phyloP scores from a whole-genome alignment of 495 filamentous ascomycete genomes.

The Hypoxylon fuscum region DNA sequence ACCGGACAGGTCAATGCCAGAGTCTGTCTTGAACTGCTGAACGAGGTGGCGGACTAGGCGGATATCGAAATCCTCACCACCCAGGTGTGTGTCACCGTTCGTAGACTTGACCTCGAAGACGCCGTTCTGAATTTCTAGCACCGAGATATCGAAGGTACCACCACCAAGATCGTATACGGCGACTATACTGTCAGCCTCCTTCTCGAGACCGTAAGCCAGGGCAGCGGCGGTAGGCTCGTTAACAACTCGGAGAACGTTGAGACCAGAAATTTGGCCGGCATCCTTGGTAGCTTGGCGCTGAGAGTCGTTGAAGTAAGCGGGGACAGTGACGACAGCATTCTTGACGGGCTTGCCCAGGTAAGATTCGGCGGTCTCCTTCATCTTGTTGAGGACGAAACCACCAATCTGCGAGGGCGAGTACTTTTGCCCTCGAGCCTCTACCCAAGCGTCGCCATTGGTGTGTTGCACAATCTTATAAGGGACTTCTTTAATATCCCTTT shows the following conservation, averaged over 20 bases:
- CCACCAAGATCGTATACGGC: slow-evolving; percentile 98
- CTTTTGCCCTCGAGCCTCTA: slow-evolving; percentile 93
- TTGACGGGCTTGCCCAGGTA: slow-evolving; percentile 89
- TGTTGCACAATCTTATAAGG: slow-evolving; percentile 99
- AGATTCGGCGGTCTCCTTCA: slow-evolving; percentile 97
- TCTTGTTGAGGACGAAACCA: slow-evolving; percentile 96
- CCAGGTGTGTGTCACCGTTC: slow-evolving; percentile 97
- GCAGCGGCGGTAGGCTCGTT: slow-evolving; percentile 97
- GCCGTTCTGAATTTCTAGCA: slow-evolving; percentile 96
- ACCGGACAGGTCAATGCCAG: slow-evolving; percentile 85
- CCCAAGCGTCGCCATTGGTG: slow-evolving; percentile 97
- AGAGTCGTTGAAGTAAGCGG: slow-evolving; percentile 98
- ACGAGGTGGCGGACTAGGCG: slow-evolving; percentile 93
- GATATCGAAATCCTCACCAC: slow-evolving; percentile 99
- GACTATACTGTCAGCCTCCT: slow-evolving; percentile 88
- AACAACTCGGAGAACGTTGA: slow-evolving; percentile 95
- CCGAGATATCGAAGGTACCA: slow-evolving; percentile 98
- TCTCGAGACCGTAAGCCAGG: slow-evolving; percentile 94
- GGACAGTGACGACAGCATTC: slow-evolving; percentile 96
- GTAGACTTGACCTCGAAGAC: slow-evolving; percentile 99
- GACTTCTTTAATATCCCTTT: slow-evolving; percentile 97
- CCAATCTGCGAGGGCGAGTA: slow-evolving; percentile 99
- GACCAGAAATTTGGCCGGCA: slow-evolving; percentile 92
- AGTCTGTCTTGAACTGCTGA: slow-evolving; percentile 95
- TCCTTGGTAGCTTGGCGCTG: slow-evolving; percentile 99